Conservation (phyloP, 805 yeast species). For the Scheffersomyces spartinae region DNA sequence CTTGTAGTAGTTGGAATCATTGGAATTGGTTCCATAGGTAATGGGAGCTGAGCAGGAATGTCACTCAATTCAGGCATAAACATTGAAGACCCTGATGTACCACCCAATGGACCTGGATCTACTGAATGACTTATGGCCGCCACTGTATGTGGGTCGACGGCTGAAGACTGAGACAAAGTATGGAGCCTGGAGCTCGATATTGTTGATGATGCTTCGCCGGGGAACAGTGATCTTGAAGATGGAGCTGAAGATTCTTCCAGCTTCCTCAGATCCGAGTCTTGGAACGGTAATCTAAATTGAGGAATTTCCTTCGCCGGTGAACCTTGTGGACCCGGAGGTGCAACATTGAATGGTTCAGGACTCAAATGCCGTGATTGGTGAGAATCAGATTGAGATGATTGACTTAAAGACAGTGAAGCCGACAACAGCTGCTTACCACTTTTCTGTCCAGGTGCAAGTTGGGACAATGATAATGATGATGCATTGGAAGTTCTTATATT, state of each 20-base stretch:
- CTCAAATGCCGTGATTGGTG: too few species aligned
- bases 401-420: too few species aligned
- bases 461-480: too few species aligned
- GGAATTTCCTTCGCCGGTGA: conserved; percentile 40
- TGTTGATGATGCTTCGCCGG: conserved; percentile 1
- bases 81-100: conserved; percentile 5
- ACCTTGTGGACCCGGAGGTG: too few species aligned
- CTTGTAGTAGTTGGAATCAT: conserved; percentile 24
- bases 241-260: conserved; percentile 4
- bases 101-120: too few species aligned
- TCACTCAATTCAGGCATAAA: conserved; percentile 13
- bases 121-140: conserved; percentile 6
- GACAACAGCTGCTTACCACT: too few species aligned
- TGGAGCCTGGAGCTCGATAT: conserved; percentile 1
- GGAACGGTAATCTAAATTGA: conserved; percentile 60
- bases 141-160: background rate
- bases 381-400: too few species aligned
- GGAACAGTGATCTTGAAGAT: conserved; percentile 5
- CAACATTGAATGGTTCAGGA: too few species aligned
- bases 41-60: conserved; percentile 46
- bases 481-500: conserved; percentile 5
- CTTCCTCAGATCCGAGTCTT: conserved; percentile 23
- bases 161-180: conserved; percentile 1
- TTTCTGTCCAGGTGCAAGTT: too few species aligned
- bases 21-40: conserved; percentile 44